Base-by-base conservation (phyloP, 306 rosid species). In the Coriaria nepalensis region DNA sequence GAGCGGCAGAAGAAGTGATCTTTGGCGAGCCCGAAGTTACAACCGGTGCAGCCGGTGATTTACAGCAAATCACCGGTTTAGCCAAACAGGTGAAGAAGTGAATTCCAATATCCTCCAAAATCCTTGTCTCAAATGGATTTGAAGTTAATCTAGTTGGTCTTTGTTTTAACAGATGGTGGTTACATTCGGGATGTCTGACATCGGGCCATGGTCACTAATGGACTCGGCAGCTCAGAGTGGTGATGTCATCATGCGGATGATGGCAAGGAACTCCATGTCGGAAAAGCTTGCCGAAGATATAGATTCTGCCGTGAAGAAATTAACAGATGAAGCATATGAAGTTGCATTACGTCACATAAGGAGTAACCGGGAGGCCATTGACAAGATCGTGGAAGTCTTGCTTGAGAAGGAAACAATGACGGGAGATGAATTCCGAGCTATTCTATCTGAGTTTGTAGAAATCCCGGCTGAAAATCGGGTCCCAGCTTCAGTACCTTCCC, bases 191-290 rank as follows among this genome's bases (percentile, higher is more conserved):
- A 90, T 90, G 98, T 90, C 94, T 5, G 95, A 90, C 10, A 84
- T 90, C 47, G 95, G 98, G 37, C 98, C 95, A 35, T 90, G 98
- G 98, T 90, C 98, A 8, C 76, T 90, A 20, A 81, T 85, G 98
- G 97, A 90, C 43, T 37, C 73, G 5, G 62, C 86, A 2, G 76
- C 82, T 49, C 95, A 84, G 70, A 79, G 88, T 44, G 86, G 62
- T 50, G 97, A 90, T 54, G 78, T 90, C 20, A 81, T 90, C 52
- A 84, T 90, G 97, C 74, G 97, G 68, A 90, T 84, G 97, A 90
- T 90, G 95, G 97, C 97, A 13, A 81, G 97, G 73, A 84, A 90
- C 67, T 90, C 93, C 6, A 90, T 90, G 97, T 90, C 95, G 2
- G 97, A 90, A 64, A 90, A 58, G 73, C 97, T 90, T 10, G 97